Base-by-base conservation (phyloP, 495 filamentous ascomycete genomes). In the Podospora sp. region DNA sequence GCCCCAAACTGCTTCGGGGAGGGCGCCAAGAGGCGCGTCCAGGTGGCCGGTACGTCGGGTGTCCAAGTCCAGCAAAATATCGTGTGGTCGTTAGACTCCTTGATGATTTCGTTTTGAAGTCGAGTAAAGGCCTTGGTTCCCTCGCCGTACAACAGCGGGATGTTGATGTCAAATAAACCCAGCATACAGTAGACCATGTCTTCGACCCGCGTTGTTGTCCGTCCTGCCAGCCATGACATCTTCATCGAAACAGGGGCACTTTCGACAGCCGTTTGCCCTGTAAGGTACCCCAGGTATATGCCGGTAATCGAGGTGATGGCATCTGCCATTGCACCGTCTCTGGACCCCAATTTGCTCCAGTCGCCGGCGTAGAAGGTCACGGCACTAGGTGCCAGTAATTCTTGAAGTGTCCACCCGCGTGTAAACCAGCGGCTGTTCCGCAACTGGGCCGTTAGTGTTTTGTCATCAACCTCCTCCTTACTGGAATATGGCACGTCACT, bases 351-450 rank as follows among this genome's bases (percentile, higher is more conserved):
- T 3, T 21, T 50, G 2, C 14, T 62, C 59, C 59, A 62, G 8
- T 62, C 36, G 7, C 18, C 21, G 3, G 36, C 35, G 16, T 36
- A 62, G 22, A 62, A 62, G 14, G 29, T 40, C 9, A 62, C 8
- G 9, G 22, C 8, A 1, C 12, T 6, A 1, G 59, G 59, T 0
- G 59, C 59, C 59, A 62, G n/a, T 3, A 62, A 22, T 5, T 62
- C 59, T 20, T 62, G 59, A 8, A 62, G 59, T 18, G 59, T 62
- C 59, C 59, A 62, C 16, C 59, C 59, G 1, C 59, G 59, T n/a
- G 18, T 75, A 22, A 76, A 80, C 77, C 78, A 80, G n/a, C 69
- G 60, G 63, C 74, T 49, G 8, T 11, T 11, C 1, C 2, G 8
- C 46, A 62, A 18, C 7, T 33, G 29, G 6, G 33, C 14, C 27